These are phyloP conservation scores for Verticillium albo-atrum DNA, from an alignment of 2,329 filamentous ascomycete species.

Conservation along the genomic window DNA sequence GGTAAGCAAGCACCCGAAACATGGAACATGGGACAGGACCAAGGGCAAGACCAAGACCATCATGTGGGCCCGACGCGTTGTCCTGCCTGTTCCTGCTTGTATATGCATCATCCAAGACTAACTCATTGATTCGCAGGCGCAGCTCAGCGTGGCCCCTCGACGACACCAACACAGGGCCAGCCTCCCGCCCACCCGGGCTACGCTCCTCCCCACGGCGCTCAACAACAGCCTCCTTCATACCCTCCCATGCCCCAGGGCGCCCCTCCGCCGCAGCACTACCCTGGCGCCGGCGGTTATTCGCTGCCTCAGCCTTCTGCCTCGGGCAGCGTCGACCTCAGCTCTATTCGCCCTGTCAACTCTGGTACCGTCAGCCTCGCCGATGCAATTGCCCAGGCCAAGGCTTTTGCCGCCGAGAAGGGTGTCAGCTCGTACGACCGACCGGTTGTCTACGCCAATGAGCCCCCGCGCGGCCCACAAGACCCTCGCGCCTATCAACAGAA, in stretches of 20 bases:
- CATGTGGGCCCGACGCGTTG: constrained; percentile 4
- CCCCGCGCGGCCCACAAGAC: constrained; percentile 25
- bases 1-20: constrained; percentile 27
- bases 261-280: constrained; percentile 30
- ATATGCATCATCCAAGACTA: constrained; percentile 13
- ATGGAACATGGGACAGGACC: background rate
- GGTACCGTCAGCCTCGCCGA: constrained; percentile 81
- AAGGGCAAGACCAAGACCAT: background rate
- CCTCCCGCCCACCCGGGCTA: constrained; percentile 31
- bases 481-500: constrained; percentile 50
- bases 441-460: constrained; percentile 35
- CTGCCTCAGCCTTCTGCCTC: constrained; percentile 67
- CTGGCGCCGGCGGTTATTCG: constrained; percentile 33
- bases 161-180: constrained; percentile 38
- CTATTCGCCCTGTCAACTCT: constrained; percentile 73
- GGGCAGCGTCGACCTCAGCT: constrained; percentile 74
- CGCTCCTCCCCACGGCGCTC: constrained; percentile 30
- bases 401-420: constrained; percentile 75
- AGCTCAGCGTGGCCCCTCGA: constrained; percentile 37
- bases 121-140: constrained; percentile 22
- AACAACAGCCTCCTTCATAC: constrained; percentile 24
- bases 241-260: constrained; percentile 29
- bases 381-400: constrained; percentile 79
- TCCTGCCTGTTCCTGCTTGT: constrained; percentile 2
- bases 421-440: constrained; percentile 59